A percentile compares a stretch with the other conserved stretches of the same genome.
Conservation (phyloP, 805 yeast species). For the Saccharomycopsis oosterbeekiorum region DNA sequence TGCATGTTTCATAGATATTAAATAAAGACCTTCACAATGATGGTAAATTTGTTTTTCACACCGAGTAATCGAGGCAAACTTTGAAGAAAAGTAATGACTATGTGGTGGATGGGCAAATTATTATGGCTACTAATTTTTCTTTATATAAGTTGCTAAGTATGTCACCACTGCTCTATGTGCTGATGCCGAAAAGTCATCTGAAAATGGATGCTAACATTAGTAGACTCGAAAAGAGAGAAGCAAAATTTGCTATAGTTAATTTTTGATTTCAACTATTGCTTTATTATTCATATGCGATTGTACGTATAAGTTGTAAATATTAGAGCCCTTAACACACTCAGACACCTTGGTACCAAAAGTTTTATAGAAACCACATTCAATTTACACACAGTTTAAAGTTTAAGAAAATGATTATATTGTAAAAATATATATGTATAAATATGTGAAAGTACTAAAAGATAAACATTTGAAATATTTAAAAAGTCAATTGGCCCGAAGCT, state of each 20-base stretch:
- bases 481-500: too few species aligned
- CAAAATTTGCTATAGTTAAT: too few species aligned
- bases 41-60: slow-evolving; percentile 34
- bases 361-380: too few species aligned
- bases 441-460: neutral
- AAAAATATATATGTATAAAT: neutral
- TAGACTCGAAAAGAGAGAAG: neutral
- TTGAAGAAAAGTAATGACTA: slow-evolving; percentile 30
- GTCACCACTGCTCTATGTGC: neutral
- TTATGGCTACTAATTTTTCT: slow-evolving; percentile 46
- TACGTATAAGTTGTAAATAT: neutral
- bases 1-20: slow-evolving; percentile 32
- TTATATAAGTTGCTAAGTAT: neutral
- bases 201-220: neutral
- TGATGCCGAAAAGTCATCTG: neutral
- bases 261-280: too few species aligned
- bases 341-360: too few species aligned
- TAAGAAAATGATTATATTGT: neutral
- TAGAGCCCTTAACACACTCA: too few species aligned
- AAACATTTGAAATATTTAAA: neutral
- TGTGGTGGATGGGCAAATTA: slow-evolving; percentile 39
- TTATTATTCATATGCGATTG: too few species aligned
- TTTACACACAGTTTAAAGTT: neutral
- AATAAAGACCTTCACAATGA: slow-evolving; percentile 39
- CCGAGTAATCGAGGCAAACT: slow-evolving; percentile 33